Conservation (phyloP, 306 rosid genomes). For the cucumber (Cucumis sativus) region DNA sequence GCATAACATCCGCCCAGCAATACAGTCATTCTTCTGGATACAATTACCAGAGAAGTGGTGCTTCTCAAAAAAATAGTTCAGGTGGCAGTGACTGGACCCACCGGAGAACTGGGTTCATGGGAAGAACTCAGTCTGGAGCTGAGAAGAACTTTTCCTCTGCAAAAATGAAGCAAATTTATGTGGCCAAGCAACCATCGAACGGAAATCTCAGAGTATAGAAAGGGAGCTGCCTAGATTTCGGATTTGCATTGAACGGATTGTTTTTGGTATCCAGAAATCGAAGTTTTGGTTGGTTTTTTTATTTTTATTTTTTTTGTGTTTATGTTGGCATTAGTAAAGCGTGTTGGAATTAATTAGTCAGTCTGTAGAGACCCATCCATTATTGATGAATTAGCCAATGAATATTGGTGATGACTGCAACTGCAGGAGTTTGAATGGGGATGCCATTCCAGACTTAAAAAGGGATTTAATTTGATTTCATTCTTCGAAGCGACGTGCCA, state of each 20-base stretch:
- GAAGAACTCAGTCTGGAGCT: constrained; percentile 65
- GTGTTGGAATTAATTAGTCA: constrained; percentile 4
- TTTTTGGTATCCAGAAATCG: not conserved
- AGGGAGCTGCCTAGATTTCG: constrained; percentile 1
- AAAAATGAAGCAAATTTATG: constrained; percentile 81
- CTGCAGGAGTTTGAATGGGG: not conserved
- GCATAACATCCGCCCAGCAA: constrained; percentile 40
- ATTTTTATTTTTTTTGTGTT: not conserved
- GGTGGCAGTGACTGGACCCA: constrained; percentile 72
- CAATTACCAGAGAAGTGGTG: constrained; percentile 52
- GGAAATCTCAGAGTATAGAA: constrained; percentile 28
- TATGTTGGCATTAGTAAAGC: not conserved
- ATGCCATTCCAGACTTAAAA: not conserved
- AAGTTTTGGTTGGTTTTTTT: constrained; percentile 1
- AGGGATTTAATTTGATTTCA: not conserved
- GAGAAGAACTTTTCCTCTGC: constrained; percentile 54
- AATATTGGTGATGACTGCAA: not conserved
- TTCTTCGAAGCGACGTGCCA: not conserved
- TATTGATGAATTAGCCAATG: constrained; percentile 1
- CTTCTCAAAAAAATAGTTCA: constrained; percentile 51
- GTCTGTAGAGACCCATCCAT: not conserved
- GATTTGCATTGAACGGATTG: constrained; percentile 5
- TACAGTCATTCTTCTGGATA: constrained; percentile 54
- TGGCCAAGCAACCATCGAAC: constrained; percentile 67
- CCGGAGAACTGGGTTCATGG: constrained; percentile 61